Evolutionary conservation across 148 eudicot genomes (phyloP), one percentile per base, ranked within the genome.

Genomic region (Rhododendron williamsianum): DNA sequence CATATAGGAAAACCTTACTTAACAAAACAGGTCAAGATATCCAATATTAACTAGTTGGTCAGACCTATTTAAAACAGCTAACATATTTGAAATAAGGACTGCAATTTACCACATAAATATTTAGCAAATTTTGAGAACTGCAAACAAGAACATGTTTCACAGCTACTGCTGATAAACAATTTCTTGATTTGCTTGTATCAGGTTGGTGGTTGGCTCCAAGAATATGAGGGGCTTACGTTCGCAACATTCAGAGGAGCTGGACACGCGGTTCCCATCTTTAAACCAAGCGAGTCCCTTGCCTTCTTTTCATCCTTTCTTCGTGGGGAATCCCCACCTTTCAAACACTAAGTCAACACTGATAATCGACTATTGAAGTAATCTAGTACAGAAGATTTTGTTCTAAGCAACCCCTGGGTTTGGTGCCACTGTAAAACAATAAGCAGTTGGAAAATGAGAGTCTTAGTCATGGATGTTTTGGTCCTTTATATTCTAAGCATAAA

Each of bases 231-330:
- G 81, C 88, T 96, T 8, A 94, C 97, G 9, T 96, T 91, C 82
- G 99, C 97, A 3, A 96, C 99, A 81, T 94, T 94, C 84, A 94
- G 98, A 89, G 99, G 99, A 87, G 99, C 99, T 9, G 99, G 98
- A 9, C 99, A 96, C 81, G 95, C 93, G 30, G 99, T 96, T 82
- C 99, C 99, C 63, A 89, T 89, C 71, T 94, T 96, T 92, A 93
- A 94, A 87, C 98, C 97, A 0, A 91, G 94, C 83, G 94, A 91
- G 88, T 91, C 99, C 0, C 97, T 96, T 23, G 95, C 97, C 0
- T 84, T 94, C 84, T 93, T 96, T 86, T 71, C 94, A 8, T 89
- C 94, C 46, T 94, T 94, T 88, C 92, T 96, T 48, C 91, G 87
- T 0, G 95, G 95, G 19, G 88, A 83, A 80, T 79, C 96, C 65